phyloP scores from a whole-genome alignment of 371 early-diverging fungal species.

The Vairimorpha ceranae region DNA sequence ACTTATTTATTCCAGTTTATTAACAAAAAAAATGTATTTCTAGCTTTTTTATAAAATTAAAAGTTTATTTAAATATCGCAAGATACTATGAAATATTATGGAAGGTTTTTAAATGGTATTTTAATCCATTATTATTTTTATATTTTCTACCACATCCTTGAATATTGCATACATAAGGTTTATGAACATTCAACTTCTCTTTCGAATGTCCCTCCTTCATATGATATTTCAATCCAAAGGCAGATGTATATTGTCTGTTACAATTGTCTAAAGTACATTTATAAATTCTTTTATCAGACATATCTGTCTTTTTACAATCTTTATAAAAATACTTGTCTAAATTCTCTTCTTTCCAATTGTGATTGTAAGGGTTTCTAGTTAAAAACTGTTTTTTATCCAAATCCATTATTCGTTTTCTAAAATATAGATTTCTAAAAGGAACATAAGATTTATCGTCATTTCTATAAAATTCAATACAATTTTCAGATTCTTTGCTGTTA shows the following conservation, averaged over 20 bases:
- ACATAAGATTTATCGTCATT: slow-evolving; percentile 1
- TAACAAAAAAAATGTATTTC: too few relatives aligned
- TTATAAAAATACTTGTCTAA: neutral
- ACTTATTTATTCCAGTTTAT: too few relatives aligned
- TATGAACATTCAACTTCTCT: slow-evolving; percentile 64
- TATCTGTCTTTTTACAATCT: neutral
- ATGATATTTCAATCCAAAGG: slow-evolving; percentile 64
- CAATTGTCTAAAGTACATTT: slow-evolving; percentile 61
- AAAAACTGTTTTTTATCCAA: neutral
- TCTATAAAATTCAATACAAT: neutral
- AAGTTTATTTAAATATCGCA: too few relatives aligned
- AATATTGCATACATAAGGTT: slow-evolving; percentile 76
- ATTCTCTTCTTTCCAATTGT: slow-evolving; percentile 7
- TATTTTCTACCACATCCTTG: slow-evolving; percentile 79
- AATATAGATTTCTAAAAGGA: neutral
- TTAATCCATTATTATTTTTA: slow-evolving; percentile 89
- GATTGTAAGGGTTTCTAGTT: neutral
- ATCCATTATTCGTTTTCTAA: slow-evolving; percentile 3
- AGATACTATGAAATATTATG: slow-evolving; percentile 24
- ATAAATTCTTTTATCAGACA: slow-evolving; percentile 50
- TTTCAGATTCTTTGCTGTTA: slow-evolving; percentile 5
- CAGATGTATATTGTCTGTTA: slow-evolving; percentile 63
- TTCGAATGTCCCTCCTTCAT: slow-evolving; percentile 62
- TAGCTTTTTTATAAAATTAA: too few relatives aligned
- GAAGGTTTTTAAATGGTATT: slow-evolving; percentile 74